Percentiles rank a stretch among this genome's conserved stretches.
Conservation (phyloP, 352 stramenopile genomes). For the Phytophthora foliorum region DNA sequence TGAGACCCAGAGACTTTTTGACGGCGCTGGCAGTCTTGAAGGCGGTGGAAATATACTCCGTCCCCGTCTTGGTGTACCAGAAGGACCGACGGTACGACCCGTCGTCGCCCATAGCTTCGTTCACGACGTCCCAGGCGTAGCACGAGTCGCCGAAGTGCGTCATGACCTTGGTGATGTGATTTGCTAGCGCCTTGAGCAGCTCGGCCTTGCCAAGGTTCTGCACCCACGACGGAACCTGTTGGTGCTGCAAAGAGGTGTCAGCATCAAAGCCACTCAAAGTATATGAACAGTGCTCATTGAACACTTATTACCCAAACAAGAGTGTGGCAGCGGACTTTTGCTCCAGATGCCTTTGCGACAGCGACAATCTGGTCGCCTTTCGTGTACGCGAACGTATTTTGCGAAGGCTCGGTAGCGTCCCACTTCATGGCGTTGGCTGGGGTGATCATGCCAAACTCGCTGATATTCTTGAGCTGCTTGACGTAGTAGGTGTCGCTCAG, state of each 20-base stretch:
- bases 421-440: slow-evolving; percentile 28
- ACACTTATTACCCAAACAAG: slow-evolving; percentile 15
- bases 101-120: slow-evolving; percentile 25
- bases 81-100: slow-evolving; percentile 21
- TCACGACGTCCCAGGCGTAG: slow-evolving; percentile 30
- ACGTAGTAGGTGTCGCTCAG: slow-evolving; percentile 25
- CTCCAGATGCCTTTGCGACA: slow-evolving; percentile 9
- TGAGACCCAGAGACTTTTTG: slow-evolving; percentile 21
- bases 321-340: slow-evolving; percentile 26
- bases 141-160: slow-evolving; percentile 24
- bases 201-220: slow-evolving; percentile 21
- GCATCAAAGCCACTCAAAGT: background rate
- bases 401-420: slow-evolving; percentile 12
- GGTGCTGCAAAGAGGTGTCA: slow-evolving; percentile 12
- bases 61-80: slow-evolving; percentile 32
- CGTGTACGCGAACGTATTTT: slow-evolving; percentile 14
- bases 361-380: slow-evolving; percentile 16
- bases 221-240: slow-evolving; percentile 22
- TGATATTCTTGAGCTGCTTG: slow-evolving; percentile 20
- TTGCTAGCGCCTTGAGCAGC: slow-evolving; percentile 17
- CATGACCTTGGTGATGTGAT: slow-evolving; percentile 19
- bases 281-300: too few species aligned
- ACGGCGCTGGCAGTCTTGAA: slow-evolving; percentile 29
- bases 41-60: slow-evolving; percentile 30
- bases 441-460: slow-evolving; percentile 25